Evolutionary conservation across 768 basidiomycete species (phyloP), one percentile per base, ranked within the genome.

Genomic region (Phylloporus sp.): DNA sequence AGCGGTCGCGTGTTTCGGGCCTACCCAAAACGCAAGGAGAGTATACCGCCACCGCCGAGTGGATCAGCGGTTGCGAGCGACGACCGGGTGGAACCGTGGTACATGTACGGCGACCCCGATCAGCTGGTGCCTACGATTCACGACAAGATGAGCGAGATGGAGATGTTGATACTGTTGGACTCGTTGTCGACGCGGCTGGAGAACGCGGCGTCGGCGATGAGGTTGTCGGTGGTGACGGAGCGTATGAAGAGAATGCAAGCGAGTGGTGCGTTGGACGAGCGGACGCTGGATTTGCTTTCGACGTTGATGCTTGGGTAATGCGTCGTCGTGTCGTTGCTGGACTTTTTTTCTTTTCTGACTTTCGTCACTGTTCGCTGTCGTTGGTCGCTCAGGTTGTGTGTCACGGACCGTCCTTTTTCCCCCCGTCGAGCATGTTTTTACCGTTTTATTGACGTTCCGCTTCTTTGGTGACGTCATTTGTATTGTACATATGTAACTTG

Each of bases 101-200:
- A 72, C 50, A 68, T 84, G 42, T 72, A 75, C 57, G 81, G 77
- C 41, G 79, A 88, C 48, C 81, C 81, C 2, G 72, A 76, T 42
- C 66, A 80, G 36, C 70, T 90, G 28, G 58, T 92, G 3, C 90
- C 93, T 0, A 65, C 75, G 9, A 76, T 94, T 65, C 70, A 71
- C 49, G 82, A 86, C 42, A 81, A 79, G 50, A 79, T 84, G 55
- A 73, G 78, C 23, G 90, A 93, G 54, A 65, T 74, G 15, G 87
- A 94, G 48, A 67, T 93, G 42, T 77, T 82, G 67, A 66, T 77
- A 49, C 67, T 90, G n/a, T 71, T 96, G 26, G 86, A 92, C 55
- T 87, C 83, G 11, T 61, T 95, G 42, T 72, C 84, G 24, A 68
- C 79, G 8, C 75, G 93, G 34, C 81, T 93, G 44, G 83, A 89